A percentile compares a stretch with the other conserved stretches of the same genome.
These are phyloP conservation scores for Xylariaceae sp. DNA, from an alignment of 2,329 filamentous ascomycete genomes.

Conservation along the genomic window DNA sequence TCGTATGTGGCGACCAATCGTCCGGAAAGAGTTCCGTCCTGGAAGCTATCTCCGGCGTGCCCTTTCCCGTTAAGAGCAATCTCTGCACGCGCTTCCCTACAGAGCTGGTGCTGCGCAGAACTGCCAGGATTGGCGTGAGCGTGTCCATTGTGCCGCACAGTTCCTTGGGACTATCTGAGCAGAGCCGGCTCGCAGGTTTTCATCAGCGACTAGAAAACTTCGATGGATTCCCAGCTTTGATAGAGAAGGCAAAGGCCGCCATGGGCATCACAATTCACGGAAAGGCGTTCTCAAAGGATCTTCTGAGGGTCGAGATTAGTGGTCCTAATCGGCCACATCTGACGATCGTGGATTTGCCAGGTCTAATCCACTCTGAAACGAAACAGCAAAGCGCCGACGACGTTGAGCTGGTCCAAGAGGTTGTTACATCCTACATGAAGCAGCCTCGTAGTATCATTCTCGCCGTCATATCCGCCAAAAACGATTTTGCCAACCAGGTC, in stretches of 20 bases:
- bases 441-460: slow-evolving; percentile 54
- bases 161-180: slow-evolving; percentile 26
- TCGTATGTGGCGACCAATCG: slow-evolving; percentile 58
- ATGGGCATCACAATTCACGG: not conserved
- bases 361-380: not conserved
- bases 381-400: slow-evolving; percentile 37
- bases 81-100: slow-evolving; percentile 60
- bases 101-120: slow-evolving; percentile 52
- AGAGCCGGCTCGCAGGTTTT: slow-evolving; percentile 19
- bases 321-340: not conserved
- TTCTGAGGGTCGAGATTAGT: not conserved
- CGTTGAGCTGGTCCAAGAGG: slow-evolving; percentile 39
- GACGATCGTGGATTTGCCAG: not conserved
- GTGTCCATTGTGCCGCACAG: slow-evolving; percentile 36
- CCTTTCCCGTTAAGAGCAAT: slow-evolving; percentile 53
- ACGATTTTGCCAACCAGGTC: slow-evolving; percentile 54
- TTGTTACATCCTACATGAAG: slow-evolving; percentile 53
- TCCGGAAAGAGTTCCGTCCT: slow-evolving; percentile 61
- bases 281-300: not conserved
- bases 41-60: slow-evolving; percentile 57
- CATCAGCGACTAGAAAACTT: slow-evolving; percentile 27
- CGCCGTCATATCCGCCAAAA: slow-evolving; percentile 51
- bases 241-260: not conserved
- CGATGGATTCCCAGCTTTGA: slow-evolving; percentile 18
- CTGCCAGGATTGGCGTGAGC: slow-evolving; percentile 30